phyloP scores from a whole-genome alignment of 1,284 basidiomycete species.

The Thelephora terrestris region DNA sequence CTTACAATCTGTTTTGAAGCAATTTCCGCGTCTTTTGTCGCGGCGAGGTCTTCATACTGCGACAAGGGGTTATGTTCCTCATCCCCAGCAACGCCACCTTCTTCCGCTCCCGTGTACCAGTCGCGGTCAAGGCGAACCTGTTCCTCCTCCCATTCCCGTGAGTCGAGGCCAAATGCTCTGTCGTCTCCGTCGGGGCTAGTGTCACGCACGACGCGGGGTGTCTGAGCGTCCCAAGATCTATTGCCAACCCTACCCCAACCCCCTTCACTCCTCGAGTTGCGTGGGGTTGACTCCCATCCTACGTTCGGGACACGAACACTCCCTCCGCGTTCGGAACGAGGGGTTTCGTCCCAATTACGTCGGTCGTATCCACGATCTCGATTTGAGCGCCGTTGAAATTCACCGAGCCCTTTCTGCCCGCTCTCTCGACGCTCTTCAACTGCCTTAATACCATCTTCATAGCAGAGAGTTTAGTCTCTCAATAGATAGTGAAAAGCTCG shows the following conservation, averaged over 20 bases:
- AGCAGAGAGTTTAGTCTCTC: too few relatives aligned
- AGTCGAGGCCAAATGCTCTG: conserved; percentile 46
- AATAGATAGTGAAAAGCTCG: not conserved
- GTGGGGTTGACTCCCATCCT: conserved; percentile 85
- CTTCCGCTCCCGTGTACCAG: conserved; percentile 90
- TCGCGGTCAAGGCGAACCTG: conserved; percentile 83
- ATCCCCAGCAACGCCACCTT: conserved; percentile 76
- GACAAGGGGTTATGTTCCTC: conserved; percentile 90
- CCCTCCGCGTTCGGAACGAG: conserved; percentile 47
- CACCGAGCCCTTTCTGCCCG: conserved; percentile 55
- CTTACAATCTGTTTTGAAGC: conserved; percentile 67
- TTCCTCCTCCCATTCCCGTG: conserved; percentile 92
- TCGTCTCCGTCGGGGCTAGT: conserved; percentile 55
- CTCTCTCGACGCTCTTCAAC: conserved; percentile 41
- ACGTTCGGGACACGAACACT: conserved; percentile 84
- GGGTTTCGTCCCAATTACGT: conserved; percentile 61
- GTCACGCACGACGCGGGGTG: conserved; percentile 58
- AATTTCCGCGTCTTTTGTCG: conserved; percentile 69
- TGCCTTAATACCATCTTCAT: conserved; percentile 52
- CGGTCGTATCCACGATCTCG: conserved; percentile 34
- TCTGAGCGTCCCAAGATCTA: conserved; percentile 79
- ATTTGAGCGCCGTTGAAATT: conserved; percentile 61
- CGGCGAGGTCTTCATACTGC: conserved; percentile 78
- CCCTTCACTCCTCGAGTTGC: conserved; percentile 39
- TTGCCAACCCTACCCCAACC: conserved; percentile 49